phyloP scores from a whole-genome alignment of 148 eudicot species.

The Rhododendron ovatum region DNA sequence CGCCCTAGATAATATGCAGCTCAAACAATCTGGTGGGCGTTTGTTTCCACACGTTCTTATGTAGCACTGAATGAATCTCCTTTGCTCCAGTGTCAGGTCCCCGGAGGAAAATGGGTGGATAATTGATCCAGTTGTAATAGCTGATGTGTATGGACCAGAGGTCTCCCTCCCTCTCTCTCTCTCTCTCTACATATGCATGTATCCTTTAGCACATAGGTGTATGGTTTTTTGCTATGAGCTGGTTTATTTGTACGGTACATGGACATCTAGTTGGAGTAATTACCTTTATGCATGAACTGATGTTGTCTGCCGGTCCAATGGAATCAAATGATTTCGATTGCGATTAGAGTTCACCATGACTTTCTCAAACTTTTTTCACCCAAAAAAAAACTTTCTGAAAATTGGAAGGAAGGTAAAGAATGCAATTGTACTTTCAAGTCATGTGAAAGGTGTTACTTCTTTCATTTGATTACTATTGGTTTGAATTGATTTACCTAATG shows the following conservation, averaged over 20 bases:
- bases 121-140: constrained; percentile 73
- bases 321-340: not conserved
- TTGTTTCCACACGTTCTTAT: not conserved
- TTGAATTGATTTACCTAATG: not conserved
- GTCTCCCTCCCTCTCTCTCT: constrained; percentile 24
- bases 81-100: constrained; percentile 57
- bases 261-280: not conserved
- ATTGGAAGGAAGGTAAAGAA: not conserved
- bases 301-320: not conserved
- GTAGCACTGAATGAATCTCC: not conserved
- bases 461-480: not conserved
- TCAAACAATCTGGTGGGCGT: not conserved
- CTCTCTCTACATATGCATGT: not conserved
- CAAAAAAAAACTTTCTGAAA: not conserved
- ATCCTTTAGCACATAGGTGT: not conserved
- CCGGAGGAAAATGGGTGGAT: constrained; percentile 78
- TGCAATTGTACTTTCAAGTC: not conserved
- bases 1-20: not conserved
- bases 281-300: not conserved
- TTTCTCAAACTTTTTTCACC: not conserved
- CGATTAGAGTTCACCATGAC: not conserved
- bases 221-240: not conserved
- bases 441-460: not conserved
- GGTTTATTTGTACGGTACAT: not conserved
- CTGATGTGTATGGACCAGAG: constrained; percentile 84